Base-by-base conservation (phyloP, 2,329 filamentous ascomycete genomes). In the Claviceps cyperi region DNA sequence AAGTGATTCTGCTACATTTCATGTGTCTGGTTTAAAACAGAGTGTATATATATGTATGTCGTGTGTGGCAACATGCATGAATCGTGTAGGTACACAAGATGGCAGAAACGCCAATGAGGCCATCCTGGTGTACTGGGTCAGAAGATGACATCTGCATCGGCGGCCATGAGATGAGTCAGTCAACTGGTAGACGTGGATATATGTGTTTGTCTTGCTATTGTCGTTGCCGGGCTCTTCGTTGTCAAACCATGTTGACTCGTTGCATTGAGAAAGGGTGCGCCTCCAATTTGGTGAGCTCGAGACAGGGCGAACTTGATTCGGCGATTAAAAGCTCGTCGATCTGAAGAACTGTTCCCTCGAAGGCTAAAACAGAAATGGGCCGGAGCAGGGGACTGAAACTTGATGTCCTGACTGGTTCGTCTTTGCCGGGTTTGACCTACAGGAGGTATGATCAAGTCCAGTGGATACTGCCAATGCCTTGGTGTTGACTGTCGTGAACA, bases 321-420 rank as follows among this genome's bases (percentile, higher is more conserved):
- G 79, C 74, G 36, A 78, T 62, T 43, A 79, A 11, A 32, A 61
- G n/a, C 75, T 68, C 2, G 76, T 79, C 6, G 74, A 75, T 2
- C 66, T 74, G 55, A 79, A 80, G 36, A 79, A 67, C 58, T 80
- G 80, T 55, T 55, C 75, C 74, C 57, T 80, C 75, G 53, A 72
- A 76, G 49, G 67, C 57, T 80, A 76, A 53, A 72, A 76, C 49
- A 67, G 60, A 43, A 43, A 78, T 55, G 2, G 77, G 75, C 14
- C 72, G 70, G 3, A 63, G 58, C 40, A 67, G 32, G 1, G 74
- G 75, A 0, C 76, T 76, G 38, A 69, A 51, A 78, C 28, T 28
- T 28, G 9, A 28, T 11, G 9, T 28, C 24, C 24, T 3, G 24
- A 28, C 24, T 28, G 3, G 24, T 28, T 28, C 28, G 28, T 11